phyloP scores from a whole-genome alignment of 1,284 basidiomycete genomes.

The Leccinum pachyderme region DNA sequence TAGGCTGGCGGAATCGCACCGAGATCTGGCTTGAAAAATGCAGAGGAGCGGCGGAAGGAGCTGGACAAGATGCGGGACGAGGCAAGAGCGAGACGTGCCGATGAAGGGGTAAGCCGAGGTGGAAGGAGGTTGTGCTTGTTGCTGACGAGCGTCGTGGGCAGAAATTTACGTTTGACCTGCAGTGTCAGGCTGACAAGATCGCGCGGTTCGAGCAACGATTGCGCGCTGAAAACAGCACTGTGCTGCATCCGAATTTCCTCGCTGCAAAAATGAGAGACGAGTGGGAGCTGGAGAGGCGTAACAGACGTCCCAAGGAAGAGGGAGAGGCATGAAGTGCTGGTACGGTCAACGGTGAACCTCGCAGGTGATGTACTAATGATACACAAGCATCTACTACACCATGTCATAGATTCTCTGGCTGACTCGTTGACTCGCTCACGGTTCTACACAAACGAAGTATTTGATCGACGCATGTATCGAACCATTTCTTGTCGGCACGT shows the following conservation, averaged over 20 bases:
- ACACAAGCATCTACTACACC: slow-evolving; percentile 11
- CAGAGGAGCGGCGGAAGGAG: slow-evolving; percentile 67
- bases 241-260: slow-evolving; percentile 64
- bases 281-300: slow-evolving; percentile 35
- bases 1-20: slow-evolving; percentile 51
- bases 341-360: slow-evolving; percentile 3
- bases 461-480: slow-evolving; percentile 60
- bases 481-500: slow-evolving; percentile 47
- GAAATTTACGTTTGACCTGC: slow-evolving; percentile 66
- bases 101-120: slow-evolving; percentile 48
- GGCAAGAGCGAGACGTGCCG: slow-evolving; percentile 54
- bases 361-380: slow-evolving; percentile 16
- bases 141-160: slow-evolving; percentile 30
- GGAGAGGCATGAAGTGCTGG: slow-evolving; percentile 29
- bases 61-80: slow-evolving; percentile 71
- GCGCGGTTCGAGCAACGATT: slow-evolving; percentile 60
- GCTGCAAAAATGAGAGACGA: slow-evolving; percentile 59
- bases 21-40: slow-evolving; percentile 61
- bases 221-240: slow-evolving; percentile 46
- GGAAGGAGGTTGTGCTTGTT: not conserved
- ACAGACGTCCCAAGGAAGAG: slow-evolving; percentile 31
- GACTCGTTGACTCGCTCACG: slow-evolving; percentile 1
- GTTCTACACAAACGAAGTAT: slow-evolving; percentile 40
- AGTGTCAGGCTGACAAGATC: slow-evolving; percentile 67
- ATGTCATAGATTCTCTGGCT: not conserved